These are phyloP conservation scores for Cladophialophora psammophila DNA, from an alignment of 2,329 filamentous ascomycete genomes.

Conservation along the genomic window DNA sequence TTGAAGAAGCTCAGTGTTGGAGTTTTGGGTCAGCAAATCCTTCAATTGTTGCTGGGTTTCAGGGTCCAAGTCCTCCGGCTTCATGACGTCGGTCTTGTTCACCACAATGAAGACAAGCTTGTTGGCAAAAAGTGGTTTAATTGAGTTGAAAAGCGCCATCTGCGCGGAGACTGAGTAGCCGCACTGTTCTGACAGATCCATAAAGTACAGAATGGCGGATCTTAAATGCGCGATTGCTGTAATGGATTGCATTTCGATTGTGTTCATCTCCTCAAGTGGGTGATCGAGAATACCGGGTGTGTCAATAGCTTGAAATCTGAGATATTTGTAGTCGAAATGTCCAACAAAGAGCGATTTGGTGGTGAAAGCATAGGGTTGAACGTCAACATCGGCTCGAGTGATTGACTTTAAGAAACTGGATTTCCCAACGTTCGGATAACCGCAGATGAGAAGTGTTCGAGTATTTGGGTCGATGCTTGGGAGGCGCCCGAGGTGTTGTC, in stretches of 20 bases:
- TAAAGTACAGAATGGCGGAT: slow-evolving; percentile 95
- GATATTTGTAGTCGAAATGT: slow-evolving; percentile 96
- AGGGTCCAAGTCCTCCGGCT: slow-evolving; percentile 83
- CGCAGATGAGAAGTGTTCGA: slow-evolving; percentile 92
- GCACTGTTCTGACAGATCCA: slow-evolving; percentile 96
- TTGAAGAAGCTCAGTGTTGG: slow-evolving; percentile 91
- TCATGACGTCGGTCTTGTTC: slow-evolving; percentile 96
- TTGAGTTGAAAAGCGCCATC: slow-evolving; percentile 93
- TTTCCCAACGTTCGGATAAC: slow-evolving; percentile 98
- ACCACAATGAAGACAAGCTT: slow-evolving; percentile 96
- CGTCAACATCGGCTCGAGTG: slow-evolving; percentile 92
- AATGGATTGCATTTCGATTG: slow-evolving; percentile 98
- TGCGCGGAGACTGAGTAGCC: slow-evolving; percentile 93
- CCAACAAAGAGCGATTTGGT: slow-evolving; percentile 97
- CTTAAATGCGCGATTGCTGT: slow-evolving; percentile 96
- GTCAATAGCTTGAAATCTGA: slow-evolving; percentile 90
- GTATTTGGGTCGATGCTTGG: slow-evolving; percentile 99
- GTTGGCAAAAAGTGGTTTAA: slow-evolving; percentile 95
- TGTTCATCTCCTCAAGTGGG: slow-evolving; percentile 98
- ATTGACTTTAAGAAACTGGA: slow-evolving; percentile 93
- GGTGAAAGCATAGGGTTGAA: slow-evolving; percentile 98
- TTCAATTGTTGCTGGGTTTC: slow-evolving; percentile 81
- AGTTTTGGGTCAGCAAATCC: slow-evolving; percentile 75
- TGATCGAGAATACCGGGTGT: slow-evolving; percentile 98
- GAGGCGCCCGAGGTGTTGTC: slow-evolving; percentile 95